Percentiles rank a stretch among this genome's conserved stretches.
Conservation (phyloP, 176 grass and related monocot genomes). For the Lolium multiflorum region DNA sequence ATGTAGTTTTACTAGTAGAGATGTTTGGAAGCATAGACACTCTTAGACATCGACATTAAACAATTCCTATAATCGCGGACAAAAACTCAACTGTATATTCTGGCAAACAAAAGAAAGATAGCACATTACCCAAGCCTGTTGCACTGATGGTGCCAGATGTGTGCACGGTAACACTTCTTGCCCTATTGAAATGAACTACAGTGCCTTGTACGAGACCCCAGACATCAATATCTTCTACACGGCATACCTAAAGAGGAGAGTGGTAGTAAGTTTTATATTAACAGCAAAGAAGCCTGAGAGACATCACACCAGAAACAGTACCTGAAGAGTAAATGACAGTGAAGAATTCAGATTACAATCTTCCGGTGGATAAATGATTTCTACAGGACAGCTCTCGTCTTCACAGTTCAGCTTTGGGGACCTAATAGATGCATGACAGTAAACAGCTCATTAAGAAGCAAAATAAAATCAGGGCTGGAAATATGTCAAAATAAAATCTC, state of each 20-base stretch:
- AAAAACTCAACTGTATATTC: slow-evolving; percentile 24
- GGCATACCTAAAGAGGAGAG: slow-evolving; percentile 74
- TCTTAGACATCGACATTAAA: slow-evolving; percentile 15
- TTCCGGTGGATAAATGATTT: slow-evolving; percentile 97
- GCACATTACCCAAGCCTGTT: slow-evolving; percentile 75
- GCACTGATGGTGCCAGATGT: slow-evolving; percentile 85
- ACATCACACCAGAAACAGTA: slow-evolving; percentile 32
- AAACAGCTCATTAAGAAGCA: slow-evolving; percentile 33
- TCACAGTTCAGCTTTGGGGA: slow-evolving; percentile 93
- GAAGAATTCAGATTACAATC: slow-evolving; percentile 99
- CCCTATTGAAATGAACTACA: slow-evolving; percentile 96
- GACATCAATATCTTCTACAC: slow-evolving; percentile 99
- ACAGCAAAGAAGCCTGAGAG: slow-evolving; percentile 10
- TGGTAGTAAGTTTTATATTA: slow-evolving; percentile 9
- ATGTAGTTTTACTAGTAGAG: neutral
- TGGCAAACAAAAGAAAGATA: slow-evolving; percentile 34
- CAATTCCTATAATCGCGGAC: neutral
- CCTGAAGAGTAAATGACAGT: slow-evolving; percentile 97
- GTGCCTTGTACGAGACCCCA: slow-evolving; percentile 89
- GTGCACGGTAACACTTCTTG: slow-evolving; percentile 79
- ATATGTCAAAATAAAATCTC: slow-evolving; percentile 30
- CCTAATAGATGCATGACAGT: slow-evolving; percentile 62
- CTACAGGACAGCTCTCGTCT: slow-evolving; percentile 74
- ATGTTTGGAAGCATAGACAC: slow-evolving; percentile 8
- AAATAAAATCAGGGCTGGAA: slow-evolving; percentile 4